Conservation (phyloP, 2,329 filamentous ascomycete genomes). For the Colletotrichum cereale region DNA sequence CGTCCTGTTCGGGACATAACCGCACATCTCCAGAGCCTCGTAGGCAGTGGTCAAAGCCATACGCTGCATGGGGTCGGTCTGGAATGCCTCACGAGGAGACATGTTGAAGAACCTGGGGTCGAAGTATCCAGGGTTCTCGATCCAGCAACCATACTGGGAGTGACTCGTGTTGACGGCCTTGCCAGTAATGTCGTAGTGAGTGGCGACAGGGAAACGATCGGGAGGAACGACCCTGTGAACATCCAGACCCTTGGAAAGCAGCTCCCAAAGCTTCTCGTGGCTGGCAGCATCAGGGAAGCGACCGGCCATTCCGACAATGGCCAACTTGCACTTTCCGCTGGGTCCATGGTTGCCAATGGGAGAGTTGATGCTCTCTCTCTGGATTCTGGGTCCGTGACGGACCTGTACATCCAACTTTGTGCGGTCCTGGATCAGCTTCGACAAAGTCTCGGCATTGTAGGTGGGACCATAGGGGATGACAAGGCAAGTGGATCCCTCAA, state of each 20-base stretch:
- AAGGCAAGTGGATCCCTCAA: conserved; percentile 55
- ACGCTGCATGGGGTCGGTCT: conserved; percentile 82
- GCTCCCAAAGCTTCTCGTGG: conserved; percentile 60
- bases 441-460: conserved; percentile 61
- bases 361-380: conserved; percentile 50
- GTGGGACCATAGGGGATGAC: conserved; percentile 65
- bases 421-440: conserved; percentile 56
- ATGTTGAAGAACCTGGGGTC: conserved; percentile 81
- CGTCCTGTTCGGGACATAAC: conserved; percentile 75
- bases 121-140: conserved; percentile 75
- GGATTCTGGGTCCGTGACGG: conserved; percentile 51
- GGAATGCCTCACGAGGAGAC: conserved; percentile 74
- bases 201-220: conserved; percentile 72
- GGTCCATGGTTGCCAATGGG: conserved; percentile 62
- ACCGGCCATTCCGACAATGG: conserved; percentile 77
- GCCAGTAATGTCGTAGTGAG: conserved; percentile 71
- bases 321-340: conserved; percentile 74
- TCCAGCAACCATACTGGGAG: conserved; percentile 57
- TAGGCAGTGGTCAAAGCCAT: conserved; percentile 81
- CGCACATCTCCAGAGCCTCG: conserved; percentile 83
- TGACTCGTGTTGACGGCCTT: conserved; percentile 71
- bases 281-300: conserved; percentile 57
- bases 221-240: conserved; percentile 69
- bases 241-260: conserved; percentile 74
- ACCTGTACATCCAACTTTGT: conserved; percentile 59